Conservation (phyloP, 805 yeast genomes). For the Starmerella apis region DNA sequence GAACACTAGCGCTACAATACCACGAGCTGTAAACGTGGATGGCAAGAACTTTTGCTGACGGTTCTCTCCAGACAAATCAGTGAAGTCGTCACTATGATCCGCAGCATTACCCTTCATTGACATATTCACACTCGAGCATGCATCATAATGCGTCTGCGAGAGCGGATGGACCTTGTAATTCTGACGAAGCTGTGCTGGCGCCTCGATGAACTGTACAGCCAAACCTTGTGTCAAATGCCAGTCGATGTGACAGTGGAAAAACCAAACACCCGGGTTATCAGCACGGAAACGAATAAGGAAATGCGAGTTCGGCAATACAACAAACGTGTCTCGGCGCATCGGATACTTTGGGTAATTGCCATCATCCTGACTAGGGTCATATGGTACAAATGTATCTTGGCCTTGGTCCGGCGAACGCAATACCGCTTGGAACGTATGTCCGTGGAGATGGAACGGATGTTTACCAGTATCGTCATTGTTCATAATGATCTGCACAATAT, state of each 20-base stretch:
- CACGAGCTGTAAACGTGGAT: slow-evolving; percentile 84
- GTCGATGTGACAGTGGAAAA: slow-evolving; percentile 97
- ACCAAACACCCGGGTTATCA: slow-evolving; percentile 96
- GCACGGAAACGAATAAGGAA: slow-evolving; percentile 80
- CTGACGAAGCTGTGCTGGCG: slow-evolving; percentile 52
- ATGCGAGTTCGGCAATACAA: slow-evolving; percentile 74
- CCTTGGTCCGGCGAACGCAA: slow-evolving; percentile 50
- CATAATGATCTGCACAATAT: slow-evolving; percentile 65
- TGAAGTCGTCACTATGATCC: slow-evolving; percentile 51
- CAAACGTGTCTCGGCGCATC: slow-evolving; percentile 71
- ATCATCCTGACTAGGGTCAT: slow-evolving; percentile 42
- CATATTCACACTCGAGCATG: slow-evolving; percentile 51
- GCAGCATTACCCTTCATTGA: slow-evolving; percentile 77
- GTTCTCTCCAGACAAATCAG: slow-evolving; percentile 66
- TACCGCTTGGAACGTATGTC: slow-evolving; percentile 77
- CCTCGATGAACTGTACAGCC: slow-evolving; percentile 71
- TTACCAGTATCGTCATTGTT: slow-evolving; percentile 84
- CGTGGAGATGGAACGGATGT: slow-evolving; percentile 98
- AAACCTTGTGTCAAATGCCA: slow-evolving; percentile 97
- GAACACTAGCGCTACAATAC: slow-evolving; percentile 88
- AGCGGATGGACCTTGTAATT: slow-evolving; percentile 41
- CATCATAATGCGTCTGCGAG: slow-evolving; percentile 48
- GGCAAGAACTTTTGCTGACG: slow-evolving; percentile 61
- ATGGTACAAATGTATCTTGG: slow-evolving; percentile 46
- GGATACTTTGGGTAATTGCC: slow-evolving; percentile 61